Percentiles rank a stretch among this genome's conserved stretches.
phyloP scores from a whole-genome alignment of 306 rosid genomes.

The Corylus americana region DNA sequence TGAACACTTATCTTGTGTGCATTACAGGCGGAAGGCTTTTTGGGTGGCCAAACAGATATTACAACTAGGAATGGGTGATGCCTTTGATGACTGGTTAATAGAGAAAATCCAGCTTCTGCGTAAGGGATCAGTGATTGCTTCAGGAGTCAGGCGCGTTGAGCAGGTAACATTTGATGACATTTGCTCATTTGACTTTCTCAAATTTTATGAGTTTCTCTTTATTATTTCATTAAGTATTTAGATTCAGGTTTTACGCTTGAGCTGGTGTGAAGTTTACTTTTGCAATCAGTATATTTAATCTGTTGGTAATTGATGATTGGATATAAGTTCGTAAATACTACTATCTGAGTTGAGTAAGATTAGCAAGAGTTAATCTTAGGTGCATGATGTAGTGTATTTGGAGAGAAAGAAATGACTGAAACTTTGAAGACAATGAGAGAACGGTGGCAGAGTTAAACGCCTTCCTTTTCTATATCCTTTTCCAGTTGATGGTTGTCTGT shows the following conservation, averaged over 20 bases:
- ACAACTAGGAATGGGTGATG: constrained; percentile 99
- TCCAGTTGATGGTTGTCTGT: too few relatives aligned
- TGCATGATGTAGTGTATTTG: too few relatives aligned
- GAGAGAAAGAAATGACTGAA: too few relatives aligned
- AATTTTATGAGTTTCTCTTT: neutral
- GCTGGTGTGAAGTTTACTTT: neutral
- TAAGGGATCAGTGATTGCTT: constrained; percentile 83
- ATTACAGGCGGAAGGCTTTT: constrained; percentile 83
- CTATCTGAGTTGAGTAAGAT: neutral
- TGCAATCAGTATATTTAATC: neutral
- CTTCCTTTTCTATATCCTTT: too few relatives aligned
- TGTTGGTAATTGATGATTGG: neutral
- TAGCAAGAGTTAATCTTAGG: neutral
- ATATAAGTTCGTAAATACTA: neutral
- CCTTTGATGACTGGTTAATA: constrained; percentile 97
- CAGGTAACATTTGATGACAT: constrained; percentile 50
- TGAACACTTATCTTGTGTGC: constrained; percentile 26
- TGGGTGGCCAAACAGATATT: constrained; percentile 98
- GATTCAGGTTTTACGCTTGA: neutral
- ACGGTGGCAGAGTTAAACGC: too few relatives aligned
- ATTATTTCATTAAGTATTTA: neutral
- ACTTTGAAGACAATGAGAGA: too few relatives aligned
- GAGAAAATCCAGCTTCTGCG: constrained; percentile 91
- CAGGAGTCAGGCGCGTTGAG: constrained; percentile 79
- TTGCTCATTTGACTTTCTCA: constrained; percentile 4